phyloP scores from a whole-genome alignment of 441 rosid genomes.

The Aleurites moluccanus region DNA sequence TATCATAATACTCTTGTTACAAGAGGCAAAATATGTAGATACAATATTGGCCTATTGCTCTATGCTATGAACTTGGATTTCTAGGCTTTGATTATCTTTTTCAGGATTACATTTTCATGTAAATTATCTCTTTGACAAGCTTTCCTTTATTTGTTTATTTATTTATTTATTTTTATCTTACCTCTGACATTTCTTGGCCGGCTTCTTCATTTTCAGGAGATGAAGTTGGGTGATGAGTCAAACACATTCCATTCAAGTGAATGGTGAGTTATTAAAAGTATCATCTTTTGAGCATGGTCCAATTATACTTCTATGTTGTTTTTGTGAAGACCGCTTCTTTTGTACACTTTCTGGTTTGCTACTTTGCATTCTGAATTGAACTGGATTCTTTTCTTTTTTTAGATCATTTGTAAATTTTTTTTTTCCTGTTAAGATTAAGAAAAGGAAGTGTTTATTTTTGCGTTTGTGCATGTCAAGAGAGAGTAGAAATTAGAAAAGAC shows the following conservation, averaged over 20 bases:
- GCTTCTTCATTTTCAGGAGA: slow-evolving; percentile 37
- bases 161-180: background rate
- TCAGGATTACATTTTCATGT: background rate
- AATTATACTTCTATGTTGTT: background rate
- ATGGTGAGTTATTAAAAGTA: slow-evolving; percentile 41
- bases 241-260: slow-evolving; percentile 36
- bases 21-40: background rate
- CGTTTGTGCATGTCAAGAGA: background rate
- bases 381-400: background rate
- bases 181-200: background rate
- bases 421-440: background rate
- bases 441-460: background rate
- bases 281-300: background rate
- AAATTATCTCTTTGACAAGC: background rate
- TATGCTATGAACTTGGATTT: background rate
- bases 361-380: background rate
- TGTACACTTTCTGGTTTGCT: background rate
- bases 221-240: slow-evolving; percentile 33
- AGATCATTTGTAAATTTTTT: background rate
- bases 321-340: background rate
- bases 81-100: background rate
- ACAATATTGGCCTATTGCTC: background rate
- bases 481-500: background rate
- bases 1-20: background rate
- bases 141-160: background rate